Conservation (phyloP, 768 basidiomycete species). For the Boletus insuetus region DNA sequence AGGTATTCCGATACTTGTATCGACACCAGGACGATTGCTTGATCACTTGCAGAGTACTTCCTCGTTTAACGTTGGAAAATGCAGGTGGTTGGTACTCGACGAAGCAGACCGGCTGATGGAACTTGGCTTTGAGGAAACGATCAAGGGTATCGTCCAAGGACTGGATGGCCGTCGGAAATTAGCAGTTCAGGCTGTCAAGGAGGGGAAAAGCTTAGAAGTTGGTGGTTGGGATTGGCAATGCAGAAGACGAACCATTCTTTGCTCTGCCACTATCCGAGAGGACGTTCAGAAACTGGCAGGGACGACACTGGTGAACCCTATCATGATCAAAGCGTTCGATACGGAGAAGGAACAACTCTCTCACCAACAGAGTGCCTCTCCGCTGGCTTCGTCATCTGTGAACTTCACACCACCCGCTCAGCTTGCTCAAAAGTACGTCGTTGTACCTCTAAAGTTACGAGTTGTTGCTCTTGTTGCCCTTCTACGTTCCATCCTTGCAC, state of each 20-base stretch:
- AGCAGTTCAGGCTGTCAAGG: constrained; percentile 61
- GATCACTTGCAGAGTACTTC: constrained; percentile 97
- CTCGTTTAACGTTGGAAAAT: constrained; percentile 89
- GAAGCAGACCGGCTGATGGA: constrained; percentile 99
- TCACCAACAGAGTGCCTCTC: constrained; percentile 13
- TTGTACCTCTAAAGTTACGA: constrained; percentile 91
- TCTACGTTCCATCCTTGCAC: constrained; percentile 73
- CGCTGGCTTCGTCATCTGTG: constrained; percentile 33
- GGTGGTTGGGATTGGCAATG: constrained; percentile 85
- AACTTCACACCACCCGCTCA: constrained; percentile 95
- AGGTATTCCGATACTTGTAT: constrained; percentile 91
- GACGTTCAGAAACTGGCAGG: constrained; percentile 94
- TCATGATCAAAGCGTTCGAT: constrained; percentile 78
- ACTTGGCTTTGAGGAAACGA: constrained; percentile 94
- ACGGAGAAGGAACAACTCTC: constrained; percentile 32
- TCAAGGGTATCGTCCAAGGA: constrained; percentile 83
- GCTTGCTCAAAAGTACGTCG: constrained; percentile 84
- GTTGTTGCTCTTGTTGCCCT: constrained; percentile 87
- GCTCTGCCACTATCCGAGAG: constrained; percentile 95
- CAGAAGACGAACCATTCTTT: constrained; percentile 81
- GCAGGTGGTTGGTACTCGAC: constrained; percentile 93
- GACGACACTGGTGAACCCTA: constrained; percentile 69
- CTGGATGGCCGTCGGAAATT: constrained; percentile 80
- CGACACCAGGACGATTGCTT: constrained; percentile 91
- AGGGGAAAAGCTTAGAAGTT: constrained; percentile 67